These are phyloP conservation scores for Aspergillus nanangensis DNA, from an alignment of 495 filamentous ascomycete species.

Conservation along the genomic window DNA sequence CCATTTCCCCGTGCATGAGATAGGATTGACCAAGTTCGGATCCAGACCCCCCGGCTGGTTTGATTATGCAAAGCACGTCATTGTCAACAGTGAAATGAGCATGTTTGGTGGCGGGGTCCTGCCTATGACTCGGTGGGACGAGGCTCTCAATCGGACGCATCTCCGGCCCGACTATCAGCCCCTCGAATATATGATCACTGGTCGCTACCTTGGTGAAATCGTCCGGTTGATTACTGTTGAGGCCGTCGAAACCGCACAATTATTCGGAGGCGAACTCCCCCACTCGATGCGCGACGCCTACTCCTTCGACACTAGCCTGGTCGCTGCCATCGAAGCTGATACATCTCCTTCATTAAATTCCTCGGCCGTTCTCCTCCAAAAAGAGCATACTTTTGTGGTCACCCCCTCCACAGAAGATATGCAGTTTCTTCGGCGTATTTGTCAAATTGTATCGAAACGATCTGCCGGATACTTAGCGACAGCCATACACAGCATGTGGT, in stretches of 20 bases:
- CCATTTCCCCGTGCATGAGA: conserved; percentile 58
- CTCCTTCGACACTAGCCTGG: conserved; percentile 66
- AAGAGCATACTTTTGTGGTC: conserved; percentile 43
- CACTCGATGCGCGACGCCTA: conserved; percentile 57
- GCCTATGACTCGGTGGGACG: conserved; percentile 74
- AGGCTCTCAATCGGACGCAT: conserved; percentile 60
- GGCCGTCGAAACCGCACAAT: conserved; percentile 43
- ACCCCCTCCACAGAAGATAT: conserved; percentile 49
- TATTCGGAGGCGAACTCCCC: conserved; percentile 55
- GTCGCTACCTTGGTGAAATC: conserved; percentile 81
- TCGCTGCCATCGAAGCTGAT: conserved; percentile 53
- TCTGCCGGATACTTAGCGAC: conserved; percentile 61
- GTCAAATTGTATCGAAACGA: conserved; percentile 52
- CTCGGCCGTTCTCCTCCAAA: conserved; percentile 44
- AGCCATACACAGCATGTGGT: conserved; percentile 61
- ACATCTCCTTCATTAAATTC: conserved; percentile 37
- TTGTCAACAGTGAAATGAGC: conserved; percentile 86
- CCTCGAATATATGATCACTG: conserved; percentile 85
- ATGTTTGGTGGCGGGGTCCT: conserved; percentile 70
- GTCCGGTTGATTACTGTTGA: conserved; percentile 72
- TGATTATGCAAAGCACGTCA: conserved; percentile 55
- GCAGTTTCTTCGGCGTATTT: conserved; percentile 48
- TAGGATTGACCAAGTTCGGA: conserved; percentile 60
- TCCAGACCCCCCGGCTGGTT: conserved; percentile 36
- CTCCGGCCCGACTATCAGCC: conserved; percentile 82